Percentiles rank a stretch among this genome's conserved stretches.
Conservation (phyloP, 495 filamentous ascomycete genomes). For the Evansstolkia leycettana region DNA sequence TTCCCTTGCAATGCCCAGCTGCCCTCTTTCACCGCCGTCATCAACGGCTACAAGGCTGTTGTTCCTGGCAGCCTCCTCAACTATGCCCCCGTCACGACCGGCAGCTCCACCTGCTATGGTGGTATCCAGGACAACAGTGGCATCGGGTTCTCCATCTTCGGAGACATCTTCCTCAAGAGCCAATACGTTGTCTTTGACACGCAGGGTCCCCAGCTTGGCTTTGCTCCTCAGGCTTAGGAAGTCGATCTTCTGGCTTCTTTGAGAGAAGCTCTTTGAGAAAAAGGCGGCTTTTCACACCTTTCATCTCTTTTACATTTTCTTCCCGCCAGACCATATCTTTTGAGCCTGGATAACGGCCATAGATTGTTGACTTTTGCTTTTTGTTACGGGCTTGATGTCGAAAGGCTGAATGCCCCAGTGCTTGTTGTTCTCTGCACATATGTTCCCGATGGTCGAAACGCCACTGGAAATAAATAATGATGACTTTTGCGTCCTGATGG, state of each 20-base stretch:
- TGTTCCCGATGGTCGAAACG: too few relatives aligned
- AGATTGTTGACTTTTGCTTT: too few relatives aligned
- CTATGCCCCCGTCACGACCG: slow-evolving; percentile 31
- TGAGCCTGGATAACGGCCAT: too few relatives aligned
- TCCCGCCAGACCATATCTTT: too few relatives aligned
- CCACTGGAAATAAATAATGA: too few relatives aligned
- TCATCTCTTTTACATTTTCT: too few relatives aligned
- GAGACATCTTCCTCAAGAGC: slow-evolving; percentile 69
- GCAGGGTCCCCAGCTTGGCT: slow-evolving; percentile 43
- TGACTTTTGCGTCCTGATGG: too few relatives aligned
- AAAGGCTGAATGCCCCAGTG: too few relatives aligned
- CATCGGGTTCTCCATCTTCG: slow-evolving; percentile 57
- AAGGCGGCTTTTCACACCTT: too few relatives aligned
- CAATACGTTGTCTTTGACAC: slow-evolving; percentile 68
- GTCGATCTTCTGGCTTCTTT: too few relatives aligned
- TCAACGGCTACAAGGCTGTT: slow-evolving; percentile 37
- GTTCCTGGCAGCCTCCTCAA: slow-evolving; percentile 45
- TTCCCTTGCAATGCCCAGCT: slow-evolving; percentile 52
- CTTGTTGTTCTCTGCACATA: slow-evolving; percentile 18
- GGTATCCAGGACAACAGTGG: slow-evolving; percentile 51
- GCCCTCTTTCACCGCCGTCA: slow-evolving; percentile 49
- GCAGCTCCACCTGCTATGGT: slow-evolving; percentile 41
- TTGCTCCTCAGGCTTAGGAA: slow-evolving; percentile 26
- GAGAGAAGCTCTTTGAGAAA: too few relatives aligned
- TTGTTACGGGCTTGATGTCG: too few relatives aligned